Percentiles rank a stretch among this genome's conserved stretches.
Conservation (phyloP, 306 rosid species). For the Canavalia ensiformis region DNA sequence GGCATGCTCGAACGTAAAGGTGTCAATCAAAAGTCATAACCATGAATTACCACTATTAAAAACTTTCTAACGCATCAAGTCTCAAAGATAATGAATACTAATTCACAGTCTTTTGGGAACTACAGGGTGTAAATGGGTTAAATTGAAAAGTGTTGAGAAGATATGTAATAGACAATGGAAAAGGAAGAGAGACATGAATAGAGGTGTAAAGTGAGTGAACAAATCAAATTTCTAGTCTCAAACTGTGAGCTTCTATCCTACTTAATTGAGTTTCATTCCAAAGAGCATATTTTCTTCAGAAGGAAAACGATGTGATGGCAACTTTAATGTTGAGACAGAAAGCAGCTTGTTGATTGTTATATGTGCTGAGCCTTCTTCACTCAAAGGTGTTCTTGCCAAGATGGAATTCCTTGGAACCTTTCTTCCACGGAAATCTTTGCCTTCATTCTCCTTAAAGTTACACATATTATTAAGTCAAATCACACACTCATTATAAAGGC, state of each 20-base stretch:
- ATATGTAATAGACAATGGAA: background rate
- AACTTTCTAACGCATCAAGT: background rate
- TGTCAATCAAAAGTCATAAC: background rate
- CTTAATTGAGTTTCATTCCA: background rate
- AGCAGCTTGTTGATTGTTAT: background rate
- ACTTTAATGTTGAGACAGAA: background rate
- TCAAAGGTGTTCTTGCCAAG: slow-evolving; percentile 55
- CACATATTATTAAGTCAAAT: background rate
- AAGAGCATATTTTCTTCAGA: background rate
- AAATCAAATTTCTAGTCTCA: background rate
- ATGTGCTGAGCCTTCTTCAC: slow-evolving; percentile 8
- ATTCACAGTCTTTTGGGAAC: background rate
- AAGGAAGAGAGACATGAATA: background rate
- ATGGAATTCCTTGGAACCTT: slow-evolving; percentile 59
- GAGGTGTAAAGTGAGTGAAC: slow-evolving; percentile 2
- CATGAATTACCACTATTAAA: background rate
- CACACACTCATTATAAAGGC: slow-evolving; percentile 1
- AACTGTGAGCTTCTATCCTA: background rate
- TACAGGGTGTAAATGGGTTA: background rate
- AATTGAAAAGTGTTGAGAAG: background rate
- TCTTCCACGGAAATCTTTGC: slow-evolving; percentile 59
- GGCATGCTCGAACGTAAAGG: background rate
- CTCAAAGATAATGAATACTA: background rate
- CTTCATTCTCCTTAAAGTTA: slow-evolving; percentile 63
- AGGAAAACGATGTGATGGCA: background rate